A percentile compares a stretch with the other conserved stretches of the same genome.
Evolutionary conservation across 75 land plant species (phyloP).

Genomic region (Larix kaempferi): DNA sequence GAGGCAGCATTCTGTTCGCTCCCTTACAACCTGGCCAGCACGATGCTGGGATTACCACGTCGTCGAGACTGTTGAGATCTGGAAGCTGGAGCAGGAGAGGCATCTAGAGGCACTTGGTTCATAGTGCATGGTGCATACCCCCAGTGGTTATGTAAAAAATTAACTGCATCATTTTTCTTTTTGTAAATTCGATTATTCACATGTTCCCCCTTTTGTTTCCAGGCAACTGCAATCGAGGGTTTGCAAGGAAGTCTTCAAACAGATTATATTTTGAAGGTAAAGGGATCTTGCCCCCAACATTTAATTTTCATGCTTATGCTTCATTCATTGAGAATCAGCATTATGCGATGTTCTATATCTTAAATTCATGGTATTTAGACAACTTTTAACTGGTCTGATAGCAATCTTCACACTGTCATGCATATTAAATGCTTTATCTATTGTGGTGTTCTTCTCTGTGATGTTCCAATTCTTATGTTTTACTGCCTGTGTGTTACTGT

Average conservation of each 20-base stretch:
- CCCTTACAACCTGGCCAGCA: too few species aligned
- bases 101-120: too few species aligned
- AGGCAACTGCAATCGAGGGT: slow-evolving; percentile 31
- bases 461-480: neutral
- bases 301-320: neutral
- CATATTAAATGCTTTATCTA: neutral
- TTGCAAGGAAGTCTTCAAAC: slow-evolving; percentile 13
- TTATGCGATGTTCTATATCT: neutral
- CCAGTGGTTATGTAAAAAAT: too few species aligned
- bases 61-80: too few species aligned
- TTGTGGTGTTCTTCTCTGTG: neutral
- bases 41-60: too few species aligned
- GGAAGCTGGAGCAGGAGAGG: too few species aligned
- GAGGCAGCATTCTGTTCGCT: too few species aligned
- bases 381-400: neutral
- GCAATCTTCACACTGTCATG: neutral
- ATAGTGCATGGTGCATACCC: too few species aligned
- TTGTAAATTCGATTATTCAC: too few species aligned
- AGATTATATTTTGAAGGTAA: slow-evolving; percentile 26
- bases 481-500: neutral
- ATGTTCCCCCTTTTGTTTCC: neutral
- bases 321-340: neutral
- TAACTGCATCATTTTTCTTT: too few species aligned
- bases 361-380: neutral
- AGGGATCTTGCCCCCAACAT: neutral